These are phyloP conservation scores for Cercospora zeina DNA, from an alignment of 2,329 filamentous ascomycete species.

Conservation along the genomic window DNA sequence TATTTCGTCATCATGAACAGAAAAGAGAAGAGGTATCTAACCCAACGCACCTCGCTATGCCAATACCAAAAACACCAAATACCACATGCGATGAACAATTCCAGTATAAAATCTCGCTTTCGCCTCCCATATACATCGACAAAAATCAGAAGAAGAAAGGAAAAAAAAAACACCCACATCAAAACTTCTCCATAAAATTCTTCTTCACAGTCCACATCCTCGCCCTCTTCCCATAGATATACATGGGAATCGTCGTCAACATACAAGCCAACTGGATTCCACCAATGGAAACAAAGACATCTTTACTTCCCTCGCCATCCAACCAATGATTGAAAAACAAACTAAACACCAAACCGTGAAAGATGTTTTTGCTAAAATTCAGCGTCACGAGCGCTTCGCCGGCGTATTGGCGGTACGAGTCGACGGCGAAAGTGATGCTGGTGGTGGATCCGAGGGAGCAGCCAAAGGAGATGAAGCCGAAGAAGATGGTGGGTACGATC, in stretches of 20 bases:
- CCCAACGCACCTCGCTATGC: conserved; percentile 2
- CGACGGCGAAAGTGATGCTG: conserved; percentile 88
- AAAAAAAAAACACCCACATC: conserved; percentile 12
- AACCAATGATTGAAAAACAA: conserved; percentile 89
- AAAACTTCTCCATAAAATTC: conserved; percentile 82
- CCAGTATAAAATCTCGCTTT: background rate
- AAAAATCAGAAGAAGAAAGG: background rate
- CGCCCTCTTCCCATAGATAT: conserved; percentile 85
- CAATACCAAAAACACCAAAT: background rate
- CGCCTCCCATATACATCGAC: background rate
- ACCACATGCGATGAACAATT: background rate
- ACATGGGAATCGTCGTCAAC: conserved; percentile 81
- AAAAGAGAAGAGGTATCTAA: background rate
- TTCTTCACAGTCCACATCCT: conserved; percentile 91
- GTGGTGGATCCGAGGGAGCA: conserved; percentile 89
- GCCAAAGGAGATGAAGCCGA: conserved; percentile 87
- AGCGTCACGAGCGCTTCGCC: conserved; percentile 91
- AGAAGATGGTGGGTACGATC: conserved; percentile 93
- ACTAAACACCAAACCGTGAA: conserved; percentile 85
- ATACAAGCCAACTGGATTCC: conserved; percentile 79
- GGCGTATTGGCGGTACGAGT: conserved; percentile 89
- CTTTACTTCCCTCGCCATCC: conserved; percentile 69
- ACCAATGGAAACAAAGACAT: conserved; percentile 79
- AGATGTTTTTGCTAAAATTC: conserved; percentile 91
- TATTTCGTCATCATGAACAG: background rate